A percentile compares a stretch with the other conserved stretches of the same genome.
Conservation (phyloP, 2,329 filamentous ascomycete genomes). For the Beauveria scarabaeidicola region DNA sequence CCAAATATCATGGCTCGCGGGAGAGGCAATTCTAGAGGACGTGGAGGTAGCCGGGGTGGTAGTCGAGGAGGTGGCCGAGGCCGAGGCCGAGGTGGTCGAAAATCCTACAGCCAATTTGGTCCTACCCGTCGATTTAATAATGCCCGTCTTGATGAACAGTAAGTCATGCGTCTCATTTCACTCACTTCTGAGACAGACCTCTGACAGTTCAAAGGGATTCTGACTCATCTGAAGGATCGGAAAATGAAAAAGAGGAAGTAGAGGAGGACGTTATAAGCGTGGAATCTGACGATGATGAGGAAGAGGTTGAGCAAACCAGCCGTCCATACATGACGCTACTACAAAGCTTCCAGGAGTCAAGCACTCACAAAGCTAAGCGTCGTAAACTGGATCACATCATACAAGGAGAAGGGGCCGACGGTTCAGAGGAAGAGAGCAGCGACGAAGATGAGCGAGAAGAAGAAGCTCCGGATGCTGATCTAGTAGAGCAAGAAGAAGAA, state of each 20-base stretch:
- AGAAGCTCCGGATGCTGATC: slow-evolving; percentile 30
- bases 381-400: slow-evolving; percentile 40
- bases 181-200: not conserved
- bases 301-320: slow-evolving; percentile 35
- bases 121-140: slow-evolving; percentile 29
- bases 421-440: slow-evolving; percentile 6
- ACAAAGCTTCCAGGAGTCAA: slow-evolving; percentile 44
- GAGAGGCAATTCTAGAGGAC: slow-evolving; percentile 25
- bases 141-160: slow-evolving; percentile 27
- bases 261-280: slow-evolving; percentile 30
- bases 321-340: slow-evolving; percentile 51
- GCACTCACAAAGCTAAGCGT: slow-evolving; percentile 43
- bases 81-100: slow-evolving; percentile 25
- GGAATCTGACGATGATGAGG: slow-evolving; percentile 35
- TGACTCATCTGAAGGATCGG: slow-evolving; percentile 19
- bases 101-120: slow-evolving; percentile 19
- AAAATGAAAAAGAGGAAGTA: slow-evolving; percentile 21
- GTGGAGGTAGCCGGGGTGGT: slow-evolving; percentile 22
- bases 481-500: slow-evolving; percentile 28
- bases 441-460: slow-evolving; percentile 16
- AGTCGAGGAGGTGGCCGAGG: slow-evolving; percentile 20
- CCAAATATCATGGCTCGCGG: slow-evolving; percentile 27
- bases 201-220: not conserved
- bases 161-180: slow-evolving; percentile 17
- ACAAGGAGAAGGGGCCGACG: slow-evolving; percentile 12